Percentiles rank a stretch among this genome's conserved stretches.
phyloP scores from a whole-genome alignment of 2,329 filamentous ascomycete species.

The Arthrobotrys iridis region DNA sequence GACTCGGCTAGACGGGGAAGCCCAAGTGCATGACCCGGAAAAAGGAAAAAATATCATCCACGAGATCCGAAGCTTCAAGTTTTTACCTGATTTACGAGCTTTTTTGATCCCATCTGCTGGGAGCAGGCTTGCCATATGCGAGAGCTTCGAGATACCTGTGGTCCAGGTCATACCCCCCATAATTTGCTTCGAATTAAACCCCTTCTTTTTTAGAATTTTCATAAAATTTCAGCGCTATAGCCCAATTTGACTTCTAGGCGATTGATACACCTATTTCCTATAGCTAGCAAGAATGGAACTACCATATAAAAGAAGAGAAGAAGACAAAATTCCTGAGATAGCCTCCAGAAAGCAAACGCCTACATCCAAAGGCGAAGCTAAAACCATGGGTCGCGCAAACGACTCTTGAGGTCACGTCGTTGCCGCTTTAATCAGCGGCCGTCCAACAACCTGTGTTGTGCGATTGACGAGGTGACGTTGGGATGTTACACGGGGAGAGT shows the following conservation, averaged over 20 bases:
- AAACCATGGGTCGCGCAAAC: not conserved
- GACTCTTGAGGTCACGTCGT: not conserved
- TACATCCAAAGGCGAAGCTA: not conserved
- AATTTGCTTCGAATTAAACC: no score
- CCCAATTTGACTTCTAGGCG: not conserved
- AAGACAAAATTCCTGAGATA: not conserved
- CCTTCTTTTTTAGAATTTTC: no score
- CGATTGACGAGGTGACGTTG: conserved; percentile 23
- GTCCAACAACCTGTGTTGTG: conserved; percentile 7
- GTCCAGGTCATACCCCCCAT: no score
- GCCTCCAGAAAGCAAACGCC: not conserved
- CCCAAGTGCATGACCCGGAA: not conserved
- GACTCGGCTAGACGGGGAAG: conserved; percentile 11
- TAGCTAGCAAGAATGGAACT: not conserved
- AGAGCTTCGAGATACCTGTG: no score
- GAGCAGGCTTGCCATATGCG: no score
- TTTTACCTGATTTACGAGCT: not conserved
- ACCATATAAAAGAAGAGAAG: not conserved
- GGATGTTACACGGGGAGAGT: conserved; percentile 29
- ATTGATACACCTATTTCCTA: not conserved
- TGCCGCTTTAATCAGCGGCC: not conserved
- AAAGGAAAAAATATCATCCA: conserved; percentile 2
- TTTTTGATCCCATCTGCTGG: not conserved
- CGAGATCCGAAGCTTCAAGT: conserved; percentile 7
- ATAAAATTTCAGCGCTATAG: no score